Conservation (phyloP, 352 stramenopile species). For the Pythium aristosporum region DNA sequence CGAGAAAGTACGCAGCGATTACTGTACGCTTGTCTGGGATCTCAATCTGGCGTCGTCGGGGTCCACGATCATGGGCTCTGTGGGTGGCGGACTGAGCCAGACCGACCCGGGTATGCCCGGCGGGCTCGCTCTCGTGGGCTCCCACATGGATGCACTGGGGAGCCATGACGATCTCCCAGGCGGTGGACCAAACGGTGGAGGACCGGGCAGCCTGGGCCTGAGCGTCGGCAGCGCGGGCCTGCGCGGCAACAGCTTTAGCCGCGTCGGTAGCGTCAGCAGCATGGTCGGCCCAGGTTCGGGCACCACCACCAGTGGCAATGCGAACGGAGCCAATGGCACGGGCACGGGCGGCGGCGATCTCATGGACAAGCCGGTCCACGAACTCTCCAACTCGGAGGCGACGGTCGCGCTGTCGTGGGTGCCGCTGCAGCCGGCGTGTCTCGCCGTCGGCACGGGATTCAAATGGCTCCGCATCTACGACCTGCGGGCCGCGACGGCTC, state of each 20-base stretch:
- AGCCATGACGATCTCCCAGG: slow-evolving; percentile 18
- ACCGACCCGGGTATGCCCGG: background rate
- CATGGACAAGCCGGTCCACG: slow-evolving; percentile 65
- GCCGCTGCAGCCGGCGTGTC: slow-evolving; percentile 72
- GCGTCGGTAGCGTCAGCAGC: slow-evolving; percentile 5
- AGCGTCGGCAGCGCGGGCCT: slow-evolving; percentile 8
- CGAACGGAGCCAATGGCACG: slow-evolving; percentile 1
- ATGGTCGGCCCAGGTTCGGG: background rate
- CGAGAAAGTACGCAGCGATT: slow-evolving; percentile 86
- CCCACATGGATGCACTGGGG: slow-evolving; percentile 19
- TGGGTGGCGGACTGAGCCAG: slow-evolving; percentile 9
- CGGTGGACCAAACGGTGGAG: background rate
- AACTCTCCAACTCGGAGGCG: slow-evolving; percentile 83
- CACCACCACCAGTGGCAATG: background rate
- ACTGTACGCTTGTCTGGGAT: slow-evolving; percentile 85
- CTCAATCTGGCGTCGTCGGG: slow-evolving; percentile 47
- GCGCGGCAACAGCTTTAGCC: slow-evolving; percentile 6
- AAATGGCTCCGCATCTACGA: slow-evolving; percentile 89
- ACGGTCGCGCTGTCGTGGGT: slow-evolving; percentile 84
- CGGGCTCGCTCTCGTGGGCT: slow-evolving; percentile 19
- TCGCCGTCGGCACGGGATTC: slow-evolving; percentile 83
- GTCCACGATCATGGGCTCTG: slow-evolving; percentile 26
- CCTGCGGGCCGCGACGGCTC: slow-evolving; percentile 50
- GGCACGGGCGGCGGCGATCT: slow-evolving; percentile 21
- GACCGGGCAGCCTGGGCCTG: slow-evolving; percentile 5